Evolutionary conservation across 768 basidiomycete genomes (phyloP).

Genomic region (Guyanaporus albipodus): DNA sequence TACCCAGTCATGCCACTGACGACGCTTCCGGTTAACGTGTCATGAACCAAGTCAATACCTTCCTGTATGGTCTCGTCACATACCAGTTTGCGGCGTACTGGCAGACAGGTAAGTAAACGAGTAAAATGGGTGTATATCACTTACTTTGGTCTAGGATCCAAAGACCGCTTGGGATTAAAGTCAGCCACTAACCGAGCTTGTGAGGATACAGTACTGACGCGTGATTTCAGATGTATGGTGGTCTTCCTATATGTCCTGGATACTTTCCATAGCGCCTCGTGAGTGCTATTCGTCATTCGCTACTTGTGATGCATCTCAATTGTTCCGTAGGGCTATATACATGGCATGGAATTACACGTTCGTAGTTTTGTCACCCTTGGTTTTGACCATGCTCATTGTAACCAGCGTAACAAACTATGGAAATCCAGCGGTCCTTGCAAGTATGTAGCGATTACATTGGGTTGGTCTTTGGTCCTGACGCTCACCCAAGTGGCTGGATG

Average conservation of each 20-base stretch:
- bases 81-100: slow-evolving; percentile 40
- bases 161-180: slow-evolving; percentile 12
- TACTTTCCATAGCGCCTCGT: slow-evolving; percentile 20
- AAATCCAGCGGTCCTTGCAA: slow-evolving; percentile 13
- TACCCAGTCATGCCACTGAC: no score
- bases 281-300: background rate
- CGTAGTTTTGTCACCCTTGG: background rate
- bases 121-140: background rate
- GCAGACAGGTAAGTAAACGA: background rate
- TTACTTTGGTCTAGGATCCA: slow-evolving; percentile 16
- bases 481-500: slow-evolving; percentile 36
- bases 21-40: background rate
- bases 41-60: slow-evolving; percentile 11
- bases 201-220: background rate
- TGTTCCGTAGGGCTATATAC: slow-evolving; percentile 10
- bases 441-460: background rate
- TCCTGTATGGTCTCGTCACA: slow-evolving; percentile 39
- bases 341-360: slow-evolving; percentile 19
- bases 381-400: background rate
- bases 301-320: no score
- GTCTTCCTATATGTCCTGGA: slow-evolving; percentile 17
- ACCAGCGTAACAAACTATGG: slow-evolving; percentile 10
- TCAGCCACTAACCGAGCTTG: no score
- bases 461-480: background rate
- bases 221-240: slow-evolving; percentile 11